Percentiles rank a stretch among this genome's conserved stretches.
Conservation (phyloP, 2,329 filamentous ascomycete species). For the Chaetoscypha palmicola region DNA sequence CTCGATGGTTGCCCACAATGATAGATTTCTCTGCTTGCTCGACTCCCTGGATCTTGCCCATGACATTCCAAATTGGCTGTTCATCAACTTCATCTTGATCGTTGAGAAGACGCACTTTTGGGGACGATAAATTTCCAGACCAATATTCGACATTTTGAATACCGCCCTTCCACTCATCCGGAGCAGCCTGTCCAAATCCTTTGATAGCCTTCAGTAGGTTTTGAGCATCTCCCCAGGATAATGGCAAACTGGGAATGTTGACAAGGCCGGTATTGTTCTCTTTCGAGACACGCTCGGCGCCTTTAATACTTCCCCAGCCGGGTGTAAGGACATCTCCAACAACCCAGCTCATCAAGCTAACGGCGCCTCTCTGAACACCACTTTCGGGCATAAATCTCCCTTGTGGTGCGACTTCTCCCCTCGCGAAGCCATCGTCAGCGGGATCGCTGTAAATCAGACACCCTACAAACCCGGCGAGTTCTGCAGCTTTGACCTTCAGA, state of each 20-base stretch:
- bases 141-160: slow-evolving; percentile 79
- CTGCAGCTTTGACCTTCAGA: slow-evolving; percentile 84
- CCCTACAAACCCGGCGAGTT: slow-evolving; percentile 76
- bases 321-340: slow-evolving; percentile 90
- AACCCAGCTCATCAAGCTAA: slow-evolving; percentile 74
- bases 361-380: slow-evolving; percentile 74
- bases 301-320: slow-evolving; percentile 68
- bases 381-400: slow-evolving; percentile 76
- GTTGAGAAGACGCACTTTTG: slow-evolving; percentile 75
- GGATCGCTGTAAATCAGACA: slow-evolving; percentile 93
- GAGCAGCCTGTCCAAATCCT: slow-evolving; percentile 64
- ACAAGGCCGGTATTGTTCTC: slow-evolving; percentile 66
- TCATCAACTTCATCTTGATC: slow-evolving; percentile 75
- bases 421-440: slow-evolving; percentile 70
- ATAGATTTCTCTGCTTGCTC: slow-evolving; percentile 79
- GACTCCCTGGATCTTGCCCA: slow-evolving; percentile 75
- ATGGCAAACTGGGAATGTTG: slow-evolving; percentile 80
- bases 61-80: slow-evolving; percentile 87
- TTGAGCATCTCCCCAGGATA: slow-evolving; percentile 86
- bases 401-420: slow-evolving; percentile 65
- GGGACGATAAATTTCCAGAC: slow-evolving; percentile 70
- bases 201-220: slow-evolving; percentile 67
- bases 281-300: slow-evolving; percentile 57
- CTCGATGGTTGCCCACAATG: slow-evolving; percentile 87
- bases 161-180: slow-evolving; percentile 66